Evolutionary conservation across 805 yeast genomes (phyloP).

Genomic region (Grigorovia humatica): DNA sequence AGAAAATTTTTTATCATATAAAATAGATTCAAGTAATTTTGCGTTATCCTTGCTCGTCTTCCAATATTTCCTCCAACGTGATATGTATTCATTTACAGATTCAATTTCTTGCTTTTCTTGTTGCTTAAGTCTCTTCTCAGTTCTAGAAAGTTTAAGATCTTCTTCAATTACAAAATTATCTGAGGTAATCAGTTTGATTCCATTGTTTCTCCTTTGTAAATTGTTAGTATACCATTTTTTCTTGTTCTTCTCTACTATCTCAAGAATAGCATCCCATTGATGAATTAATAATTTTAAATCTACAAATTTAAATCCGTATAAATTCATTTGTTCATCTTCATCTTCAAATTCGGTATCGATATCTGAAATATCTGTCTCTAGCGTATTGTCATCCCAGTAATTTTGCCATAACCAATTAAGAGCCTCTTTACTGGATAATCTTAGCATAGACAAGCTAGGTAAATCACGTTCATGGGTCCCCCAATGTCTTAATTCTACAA

Average conservation of each 20-base stretch:
- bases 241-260: constrained; percentile 5
- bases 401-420: constrained; percentile 62
- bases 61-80: constrained; percentile 13
- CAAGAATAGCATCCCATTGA: constrained; percentile 3
- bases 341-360: constrained; percentile 5
- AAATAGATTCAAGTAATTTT: constrained; percentile 6
- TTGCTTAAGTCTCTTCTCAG: constrained; percentile 8
- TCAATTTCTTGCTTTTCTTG: constrained; percentile 6
- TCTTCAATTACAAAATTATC: constrained; percentile 31
- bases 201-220: constrained; percentile 12
- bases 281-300: constrained; percentile 1
- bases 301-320: background rate
- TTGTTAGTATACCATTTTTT: background rate
- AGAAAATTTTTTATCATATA: background rate
- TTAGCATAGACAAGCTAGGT: constrained; percentile 61
- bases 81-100: constrained; percentile 6
- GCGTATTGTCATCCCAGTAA: constrained; percentile 50
- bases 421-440: constrained; percentile 50
- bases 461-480: constrained; percentile 78
- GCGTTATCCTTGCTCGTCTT: constrained; percentile 5
- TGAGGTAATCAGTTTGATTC: constrained; percentile 15
- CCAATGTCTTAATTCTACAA: constrained; percentile 83
- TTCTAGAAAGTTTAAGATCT: constrained; percentile 54
- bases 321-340: constrained; percentile 1
- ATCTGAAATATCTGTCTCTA: constrained; percentile 16